Evolutionary conservation across 331 rosid species (phyloP).

Genomic region (Ulmus americana): DNA sequence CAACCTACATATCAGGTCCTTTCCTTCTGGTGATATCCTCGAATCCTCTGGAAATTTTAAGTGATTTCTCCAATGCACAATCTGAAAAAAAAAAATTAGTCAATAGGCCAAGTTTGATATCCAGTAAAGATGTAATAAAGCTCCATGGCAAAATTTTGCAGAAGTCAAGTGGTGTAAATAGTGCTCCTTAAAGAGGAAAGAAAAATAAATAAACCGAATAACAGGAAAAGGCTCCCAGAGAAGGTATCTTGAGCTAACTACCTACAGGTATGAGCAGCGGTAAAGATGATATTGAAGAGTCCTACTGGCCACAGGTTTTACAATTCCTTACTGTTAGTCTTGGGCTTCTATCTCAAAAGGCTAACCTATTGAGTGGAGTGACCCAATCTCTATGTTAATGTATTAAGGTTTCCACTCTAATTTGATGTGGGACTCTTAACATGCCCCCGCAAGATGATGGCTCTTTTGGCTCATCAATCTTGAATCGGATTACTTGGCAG

Average conservation of each 20-base stretch:
- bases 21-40: conserved; percentile 44
- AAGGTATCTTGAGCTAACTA: neutral
- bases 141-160: too few species aligned
- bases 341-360: too few species aligned
- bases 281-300: neutral
- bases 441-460: too few species aligned
- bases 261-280: neutral
- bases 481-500: too few species aligned
- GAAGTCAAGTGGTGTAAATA: neutral
- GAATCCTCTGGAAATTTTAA: conserved; percentile 41
- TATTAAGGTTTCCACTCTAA: too few species aligned
- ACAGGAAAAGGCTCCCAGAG: neutral
- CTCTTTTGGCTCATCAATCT: too few species aligned
- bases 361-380: too few species aligned
- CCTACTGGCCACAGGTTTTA: neutral
- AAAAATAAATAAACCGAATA: neutral
- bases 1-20: conserved; percentile 42
- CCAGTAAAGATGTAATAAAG: neutral
- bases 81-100: conserved; percentile 19
- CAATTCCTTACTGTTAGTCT: neutral
- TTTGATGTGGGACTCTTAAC: too few species aligned
- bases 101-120: conserved; percentile 1
- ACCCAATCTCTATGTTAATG: too few species aligned
- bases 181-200: neutral
- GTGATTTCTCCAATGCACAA: conserved; percentile 50